Base-by-base conservation (phyloP, 2,329 filamentous ascomycete species). In the Venturiaceae sp. region DNA sequence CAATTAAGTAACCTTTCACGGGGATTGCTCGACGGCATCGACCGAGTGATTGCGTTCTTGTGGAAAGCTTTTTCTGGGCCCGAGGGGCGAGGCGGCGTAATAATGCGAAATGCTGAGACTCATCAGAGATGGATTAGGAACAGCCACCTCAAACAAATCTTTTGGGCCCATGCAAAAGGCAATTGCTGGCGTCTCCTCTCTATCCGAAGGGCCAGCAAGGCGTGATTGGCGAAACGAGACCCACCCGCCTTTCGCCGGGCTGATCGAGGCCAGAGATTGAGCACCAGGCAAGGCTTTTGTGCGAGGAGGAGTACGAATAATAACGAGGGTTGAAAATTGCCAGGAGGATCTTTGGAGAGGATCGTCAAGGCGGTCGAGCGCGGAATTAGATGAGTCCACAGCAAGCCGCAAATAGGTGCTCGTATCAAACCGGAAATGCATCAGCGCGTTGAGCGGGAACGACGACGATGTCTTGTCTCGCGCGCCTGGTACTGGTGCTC, bases 391-490 rank as follows among this genome's bases (percentile, higher is more conserved):
- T 50, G 44, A 50, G 26, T 50, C 44, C n/a, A n/a, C n/a, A n/a
- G n/a, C n/a, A n/a, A n/a, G 44, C 44, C 23, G 44, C 44, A 50
- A 50, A 50, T 50, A 50, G 44, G 28, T 30, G 44, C 44, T 50
- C 44, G 44, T 50, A 50, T 50, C 44, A 50, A 30, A 50, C 44
- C 44, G 44, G 44, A 50, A 50, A 50, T 50, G 44, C 44, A 50
- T 30, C 44, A 50, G 44, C 44, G 44, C 21, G n/a, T 21, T 3
- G 21, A 47, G 23, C 23, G 26, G 23, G 13, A 8, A 50, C 44
- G 6, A 8, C 26, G 44, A 26, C 21, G 16, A 23, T 16, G 23
- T 30, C 44, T 30, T 30, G 44, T 30, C 44, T 50, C 44, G 44
- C 44, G 44, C 44, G 14, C 41, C 41, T 46, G 39, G 19, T 21